A percentile compares a stretch with the other conserved stretches of the same genome.
Conservation (phyloP, 1,284 basidiomycete species). For the Mycena citricolor region DNA sequence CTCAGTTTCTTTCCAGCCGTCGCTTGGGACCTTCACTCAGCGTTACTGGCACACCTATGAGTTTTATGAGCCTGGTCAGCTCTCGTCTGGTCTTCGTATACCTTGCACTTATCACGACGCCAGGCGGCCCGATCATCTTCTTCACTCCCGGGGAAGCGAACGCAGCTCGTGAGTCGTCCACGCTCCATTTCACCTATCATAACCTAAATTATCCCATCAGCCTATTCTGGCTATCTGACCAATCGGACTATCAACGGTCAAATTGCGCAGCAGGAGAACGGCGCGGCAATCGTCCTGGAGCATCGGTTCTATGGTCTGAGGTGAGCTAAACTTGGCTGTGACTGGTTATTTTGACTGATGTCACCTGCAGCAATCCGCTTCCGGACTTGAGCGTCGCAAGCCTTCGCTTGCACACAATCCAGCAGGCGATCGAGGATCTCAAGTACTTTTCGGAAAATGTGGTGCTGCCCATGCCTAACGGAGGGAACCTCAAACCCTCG, state of each 20-base stretch:
- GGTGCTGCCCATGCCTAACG: conserved; percentile 64
- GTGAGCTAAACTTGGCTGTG: neutral
- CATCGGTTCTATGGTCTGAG: conserved; percentile 46
- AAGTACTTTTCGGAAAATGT: conserved; percentile 70
- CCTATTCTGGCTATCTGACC: conserved; percentile 57
- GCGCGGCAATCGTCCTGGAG: conserved; percentile 55
- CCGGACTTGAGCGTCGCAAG: conserved; percentile 60
- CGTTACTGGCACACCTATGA: conserved; percentile 68
- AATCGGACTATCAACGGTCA: conserved; percentile 64
- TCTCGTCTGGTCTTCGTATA: no score
- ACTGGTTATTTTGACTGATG: neutral
- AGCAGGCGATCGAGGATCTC: conserved; percentile 72
- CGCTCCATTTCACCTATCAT: neutral
- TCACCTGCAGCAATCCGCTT: conserved; percentile 47
- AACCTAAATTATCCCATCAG: conserved; percentile 37
- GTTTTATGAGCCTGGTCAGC: conserved; percentile 58
- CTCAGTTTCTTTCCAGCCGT: conserved; percentile 41
- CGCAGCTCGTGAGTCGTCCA: conserved; percentile 32
- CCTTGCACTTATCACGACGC: conserved; percentile 3
- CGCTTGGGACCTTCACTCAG: conserved; percentile 77
- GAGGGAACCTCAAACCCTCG: conserved; percentile 53
- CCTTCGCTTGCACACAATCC: conserved; percentile 59
- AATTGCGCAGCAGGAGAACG: conserved; percentile 66
- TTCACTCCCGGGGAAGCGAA: conserved; percentile 49
- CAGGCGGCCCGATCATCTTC: conserved; percentile 69